Conservation (phyloP, 2,329 filamentous ascomycete species). For the Sodiomyces alkalinus region DNA sequence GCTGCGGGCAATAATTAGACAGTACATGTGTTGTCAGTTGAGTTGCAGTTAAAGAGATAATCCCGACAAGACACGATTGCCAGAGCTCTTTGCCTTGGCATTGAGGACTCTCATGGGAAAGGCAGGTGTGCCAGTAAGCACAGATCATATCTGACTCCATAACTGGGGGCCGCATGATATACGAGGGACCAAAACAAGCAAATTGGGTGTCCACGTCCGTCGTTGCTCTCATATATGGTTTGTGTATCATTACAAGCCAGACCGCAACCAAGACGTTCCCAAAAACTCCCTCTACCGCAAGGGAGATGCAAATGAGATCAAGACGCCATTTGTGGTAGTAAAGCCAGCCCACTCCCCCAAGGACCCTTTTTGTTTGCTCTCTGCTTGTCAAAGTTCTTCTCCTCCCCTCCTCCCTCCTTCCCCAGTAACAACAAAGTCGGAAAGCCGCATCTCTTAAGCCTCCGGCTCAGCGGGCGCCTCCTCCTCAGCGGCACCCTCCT, state of each 20-base stretch:
- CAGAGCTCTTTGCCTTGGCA: no score
- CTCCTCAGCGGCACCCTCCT: slow-evolving; percentile 38
- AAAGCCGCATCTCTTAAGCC: slow-evolving; percentile 2
- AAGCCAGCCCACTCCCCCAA: slow-evolving; percentile 8
- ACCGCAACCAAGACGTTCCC: slow-evolving; percentile 8
- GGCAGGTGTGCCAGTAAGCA: no score
- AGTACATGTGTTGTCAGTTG: no score
- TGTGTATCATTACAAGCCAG: slow-evolving; percentile 10
- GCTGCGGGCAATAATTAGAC: no score
- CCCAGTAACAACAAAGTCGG: no score
- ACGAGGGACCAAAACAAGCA: background rate
- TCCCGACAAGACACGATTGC: no score
- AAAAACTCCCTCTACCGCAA: slow-evolving; percentile 8
- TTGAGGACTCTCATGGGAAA: no score
- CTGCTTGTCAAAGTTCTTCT: no score
- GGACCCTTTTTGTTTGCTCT: no score
- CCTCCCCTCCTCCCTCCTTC: slow-evolving; percentile 2
- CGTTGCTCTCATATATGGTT: slow-evolving; percentile 10
- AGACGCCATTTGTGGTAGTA: slow-evolving; percentile 10
- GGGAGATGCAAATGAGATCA: slow-evolving; percentile 11
- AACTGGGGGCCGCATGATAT: no score
- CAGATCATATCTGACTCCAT: no score
- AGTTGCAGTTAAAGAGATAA: no score
- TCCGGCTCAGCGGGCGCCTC: slow-evolving; percentile 34
- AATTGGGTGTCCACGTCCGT: slow-evolving; percentile 7